Evolutionary conservation across 441 rosid species (phyloP).

Genomic region (Aleurites moluccanus): DNA sequence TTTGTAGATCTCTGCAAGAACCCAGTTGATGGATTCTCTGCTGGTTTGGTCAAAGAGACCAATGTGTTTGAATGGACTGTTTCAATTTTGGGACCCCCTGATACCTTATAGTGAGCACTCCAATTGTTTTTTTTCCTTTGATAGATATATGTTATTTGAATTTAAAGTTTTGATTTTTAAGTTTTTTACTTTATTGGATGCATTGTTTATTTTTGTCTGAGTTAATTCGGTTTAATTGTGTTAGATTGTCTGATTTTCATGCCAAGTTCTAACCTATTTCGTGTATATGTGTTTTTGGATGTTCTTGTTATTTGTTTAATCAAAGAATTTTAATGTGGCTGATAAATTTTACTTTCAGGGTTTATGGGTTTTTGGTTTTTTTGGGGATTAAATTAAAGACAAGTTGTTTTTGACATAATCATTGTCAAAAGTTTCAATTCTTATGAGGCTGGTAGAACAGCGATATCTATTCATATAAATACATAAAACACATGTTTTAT

Average conservation of each 20-base stretch:
- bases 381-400: not conserved
- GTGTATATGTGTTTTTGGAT: not conserved
- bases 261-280: not conserved
- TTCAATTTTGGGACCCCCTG: constrained; percentile 65
- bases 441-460: not conserved
- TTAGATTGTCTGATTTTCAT: not conserved
- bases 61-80: constrained; percentile 70
- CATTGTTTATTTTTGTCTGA: not conserved
- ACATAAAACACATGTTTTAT: not conserved
- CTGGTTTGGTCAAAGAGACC: constrained; percentile 60
- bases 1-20: constrained; percentile 60
- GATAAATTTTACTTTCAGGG: constrained; percentile 8
- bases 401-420: not conserved
- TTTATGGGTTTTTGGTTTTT: constrained; percentile 5
- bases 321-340: not conserved
- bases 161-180: not conserved
- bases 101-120: constrained; percentile 57
- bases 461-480: not conserved
- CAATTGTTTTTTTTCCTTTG: not conserved
- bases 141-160: not conserved
- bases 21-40: constrained; percentile 79
- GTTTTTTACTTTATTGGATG: not conserved
- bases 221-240: not conserved
- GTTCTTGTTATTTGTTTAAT: not conserved
- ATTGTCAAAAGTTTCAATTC: not conserved